A percentile compares a stretch with the other conserved stretches of the same genome.
phyloP scores from a whole-genome alignment of 306 rosid genomes.

The Inga laurina region DNA sequence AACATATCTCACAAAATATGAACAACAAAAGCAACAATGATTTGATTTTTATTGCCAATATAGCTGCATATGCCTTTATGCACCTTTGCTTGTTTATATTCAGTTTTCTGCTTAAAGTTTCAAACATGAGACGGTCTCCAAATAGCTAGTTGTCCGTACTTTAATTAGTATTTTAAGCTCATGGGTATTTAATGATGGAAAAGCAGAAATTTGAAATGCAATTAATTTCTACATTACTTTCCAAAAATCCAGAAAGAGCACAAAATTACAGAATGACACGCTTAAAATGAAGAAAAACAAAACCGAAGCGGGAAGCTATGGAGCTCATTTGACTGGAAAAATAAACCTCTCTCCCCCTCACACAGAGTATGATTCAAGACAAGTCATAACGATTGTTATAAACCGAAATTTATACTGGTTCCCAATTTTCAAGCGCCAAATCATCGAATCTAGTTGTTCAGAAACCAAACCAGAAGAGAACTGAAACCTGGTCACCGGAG shows the following conservation, averaged over 20 bases:
- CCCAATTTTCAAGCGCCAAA: not conserved
- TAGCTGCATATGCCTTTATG: not conserved
- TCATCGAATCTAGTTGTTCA: not conserved
- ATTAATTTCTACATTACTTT: not conserved
- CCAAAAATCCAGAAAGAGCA: not conserved
- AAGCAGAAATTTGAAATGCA: not conserved
- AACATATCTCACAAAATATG: not conserved
- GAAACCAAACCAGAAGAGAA: constrained; percentile 3
- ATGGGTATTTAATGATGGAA: not conserved
- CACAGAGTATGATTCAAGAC: not conserved
- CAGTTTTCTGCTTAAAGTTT: not conserved
- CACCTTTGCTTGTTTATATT: not conserved
- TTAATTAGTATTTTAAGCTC: not conserved
- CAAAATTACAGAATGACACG: not conserved
- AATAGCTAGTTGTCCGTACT: not conserved
- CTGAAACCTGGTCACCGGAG: constrained; percentile 44
- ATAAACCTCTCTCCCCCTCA: not conserved
- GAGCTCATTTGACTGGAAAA: not conserved
- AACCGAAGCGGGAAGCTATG: not conserved
- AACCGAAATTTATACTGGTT: not conserved
- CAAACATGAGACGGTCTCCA: not conserved
- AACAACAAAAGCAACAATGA: not conserved
- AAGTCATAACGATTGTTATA: not conserved
- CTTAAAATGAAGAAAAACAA: not conserved
- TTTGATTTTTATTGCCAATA: not conserved